Conservation (phyloP, 495 filamentous ascomycete species). For the Neurospora sp. region DNA sequence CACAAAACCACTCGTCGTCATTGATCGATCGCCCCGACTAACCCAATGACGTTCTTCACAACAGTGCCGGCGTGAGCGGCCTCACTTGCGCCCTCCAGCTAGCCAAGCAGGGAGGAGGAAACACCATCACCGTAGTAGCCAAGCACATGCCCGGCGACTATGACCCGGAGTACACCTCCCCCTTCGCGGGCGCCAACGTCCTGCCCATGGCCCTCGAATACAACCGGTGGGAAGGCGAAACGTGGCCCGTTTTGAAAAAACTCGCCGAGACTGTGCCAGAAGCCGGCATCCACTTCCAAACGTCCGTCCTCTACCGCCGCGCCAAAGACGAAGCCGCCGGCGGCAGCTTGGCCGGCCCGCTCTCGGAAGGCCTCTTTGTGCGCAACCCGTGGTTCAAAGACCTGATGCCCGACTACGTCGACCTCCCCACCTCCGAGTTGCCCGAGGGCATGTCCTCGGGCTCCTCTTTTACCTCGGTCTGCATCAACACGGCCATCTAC, state of each 20-base stretch:
- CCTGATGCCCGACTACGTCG: conserved; percentile 60
- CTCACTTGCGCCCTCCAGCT: conserved; percentile 85
- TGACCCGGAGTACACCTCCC: conserved; percentile 91
- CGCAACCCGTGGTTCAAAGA: conserved; percentile 76
- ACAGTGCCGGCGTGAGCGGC: conserved; percentile 81
- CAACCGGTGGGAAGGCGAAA: conserved; percentile 52
- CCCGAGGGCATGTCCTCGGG: conserved; percentile 54
- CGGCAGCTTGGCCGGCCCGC: conserved; percentile 5
- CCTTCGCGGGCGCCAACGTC: conserved; percentile 92
- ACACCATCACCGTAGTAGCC: conserved; percentile 66
- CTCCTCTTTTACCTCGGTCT: conserved; percentile 69
- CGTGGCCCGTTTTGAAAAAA: conserved; percentile 56
- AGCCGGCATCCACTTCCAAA: conserved; percentile 81
- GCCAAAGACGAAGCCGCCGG: conserved; percentile 23
- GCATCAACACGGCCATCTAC: conserved; percentile 85
- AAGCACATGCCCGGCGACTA: conserved; percentile 99
- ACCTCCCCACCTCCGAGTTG: conserved; percentile 46
- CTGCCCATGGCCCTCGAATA: conserved; percentile 46
- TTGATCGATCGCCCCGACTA: neutral
- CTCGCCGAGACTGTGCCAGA: conserved; percentile 68
- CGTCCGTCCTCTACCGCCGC: conserved; percentile 33
- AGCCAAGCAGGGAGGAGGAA: conserved; percentile 50
- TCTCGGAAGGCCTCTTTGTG: conserved; percentile 51
- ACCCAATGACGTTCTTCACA: conserved; percentile 20
- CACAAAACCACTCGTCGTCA: neutral